Evolutionary conservation across 2,329 filamentous ascomycete genomes (phyloP), one percentile per base, ranked within the genome.

Genomic region (Lecanoromycetidae sp.): DNA sequence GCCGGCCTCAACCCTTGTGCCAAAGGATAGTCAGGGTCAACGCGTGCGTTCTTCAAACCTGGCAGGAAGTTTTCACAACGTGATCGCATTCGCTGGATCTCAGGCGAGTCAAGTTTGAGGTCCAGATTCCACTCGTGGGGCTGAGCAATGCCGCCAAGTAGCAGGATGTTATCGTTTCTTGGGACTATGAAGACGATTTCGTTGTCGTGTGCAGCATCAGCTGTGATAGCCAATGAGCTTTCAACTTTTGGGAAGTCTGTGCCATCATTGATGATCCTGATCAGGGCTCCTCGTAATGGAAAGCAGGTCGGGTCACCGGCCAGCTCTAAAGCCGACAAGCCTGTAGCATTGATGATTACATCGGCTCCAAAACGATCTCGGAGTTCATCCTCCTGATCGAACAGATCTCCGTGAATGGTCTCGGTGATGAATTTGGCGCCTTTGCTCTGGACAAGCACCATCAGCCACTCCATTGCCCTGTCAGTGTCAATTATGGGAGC

Each of bases 401-500:
- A 47, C 1, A 69, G 57, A 48, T 67, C 62, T 6, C 61, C 58
- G 1, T 57, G 48, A 44, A 70, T 61, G 2, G 62, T 60, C 37
- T 65, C 61, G 0, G 65, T 68, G 30, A 65, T 57, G 15, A 68
- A 52, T 10, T 49, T 52, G 5, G 66, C 66, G 12, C 68, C 68
- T 50, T 71, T 71, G 34, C 55, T 52, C 25, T 61, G 51, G 20
- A 71, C 65, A 1, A 71, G 61, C 27, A 57, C 55, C 51, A 61
- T 67, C 40, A 71, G 56, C 57, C 62, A 70, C 19, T 54, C 51
- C 66, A 71, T 71, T 25, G 62, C 62, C 33, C 59, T 53, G 52
- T 71, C 68, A 0, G 68, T 70, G 53, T 71, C 67, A 49, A 72
- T 71, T 44, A 70, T 59, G 1, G 68, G 69, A 1, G 68, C 63